Conservation (phyloP, 148 eudicot species). For the Polygonum maritimum region DNA sequence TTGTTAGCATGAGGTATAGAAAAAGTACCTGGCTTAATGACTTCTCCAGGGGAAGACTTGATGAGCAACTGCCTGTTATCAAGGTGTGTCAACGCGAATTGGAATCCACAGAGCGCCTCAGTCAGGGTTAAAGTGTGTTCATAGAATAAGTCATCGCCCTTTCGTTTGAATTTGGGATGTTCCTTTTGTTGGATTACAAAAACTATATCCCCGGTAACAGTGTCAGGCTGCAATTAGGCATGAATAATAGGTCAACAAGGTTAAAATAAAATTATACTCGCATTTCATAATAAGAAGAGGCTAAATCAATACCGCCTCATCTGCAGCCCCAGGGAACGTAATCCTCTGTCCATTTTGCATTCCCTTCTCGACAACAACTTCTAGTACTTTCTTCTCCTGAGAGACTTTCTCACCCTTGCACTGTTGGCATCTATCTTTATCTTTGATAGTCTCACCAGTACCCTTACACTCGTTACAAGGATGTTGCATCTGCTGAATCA, state of each 20-base stretch:
- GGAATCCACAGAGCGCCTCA: slow-evolving; percentile 49
- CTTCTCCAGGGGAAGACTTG: slow-evolving; percentile 47
- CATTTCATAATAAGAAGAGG: background rate
- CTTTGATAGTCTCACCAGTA: slow-evolving; percentile 45
- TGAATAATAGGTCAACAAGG: background rate
- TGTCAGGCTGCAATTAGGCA: slow-evolving; percentile 36
- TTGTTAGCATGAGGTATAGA: background rate
- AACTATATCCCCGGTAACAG: slow-evolving; percentile 42
- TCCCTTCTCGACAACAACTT: slow-evolving; percentile 45
- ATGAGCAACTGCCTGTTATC: slow-evolving; percentile 41
- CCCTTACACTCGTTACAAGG: slow-evolving; percentile 49
- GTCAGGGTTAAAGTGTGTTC: slow-evolving; percentile 42
- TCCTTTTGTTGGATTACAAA: slow-evolving; percentile 43
- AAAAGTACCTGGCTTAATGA: slow-evolving; percentile 38
- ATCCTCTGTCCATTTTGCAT: slow-evolving; percentile 49
- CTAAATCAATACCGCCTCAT: slow-evolving; percentile 31
- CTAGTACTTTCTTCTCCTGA: slow-evolving; percentile 44
- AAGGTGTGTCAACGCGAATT: slow-evolving; percentile 39
- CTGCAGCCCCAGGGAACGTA: slow-evolving; percentile 51
- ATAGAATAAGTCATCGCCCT: slow-evolving; percentile 44
- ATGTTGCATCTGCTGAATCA: slow-evolving; percentile 61
- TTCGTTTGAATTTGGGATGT: slow-evolving; percentile 41
- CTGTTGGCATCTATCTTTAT: slow-evolving; percentile 42
- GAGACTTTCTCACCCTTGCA: slow-evolving; percentile 49
- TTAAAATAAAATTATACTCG: background rate